phyloP scores from a whole-genome alignment of 176 grass and related monocot genomes.

The Oryza coarctata region DNA sequence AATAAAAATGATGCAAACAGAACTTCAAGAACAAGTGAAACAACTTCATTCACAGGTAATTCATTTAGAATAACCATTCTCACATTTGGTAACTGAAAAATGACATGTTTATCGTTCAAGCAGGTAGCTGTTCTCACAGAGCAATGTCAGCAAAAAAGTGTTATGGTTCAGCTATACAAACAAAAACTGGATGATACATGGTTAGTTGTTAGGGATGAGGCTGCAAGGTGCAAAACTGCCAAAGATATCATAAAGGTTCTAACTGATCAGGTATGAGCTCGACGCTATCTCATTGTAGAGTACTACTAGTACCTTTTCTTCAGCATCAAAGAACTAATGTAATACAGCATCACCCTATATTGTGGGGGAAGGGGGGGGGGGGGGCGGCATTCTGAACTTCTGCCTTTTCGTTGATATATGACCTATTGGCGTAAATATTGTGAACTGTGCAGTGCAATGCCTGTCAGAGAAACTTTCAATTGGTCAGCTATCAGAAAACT shows the following conservation, averaged over 20 bases:
- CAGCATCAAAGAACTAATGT: not conserved
- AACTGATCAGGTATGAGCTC: constrained; percentile 60
- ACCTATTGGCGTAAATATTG: constrained; percentile 8
- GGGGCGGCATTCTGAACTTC: not conserved
- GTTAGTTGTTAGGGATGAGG: constrained; percentile 78
- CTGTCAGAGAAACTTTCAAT: constrained; percentile 52
- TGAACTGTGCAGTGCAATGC: constrained; percentile 46
- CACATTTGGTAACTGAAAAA: constrained; percentile 12
- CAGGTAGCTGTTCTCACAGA: constrained; percentile 58
- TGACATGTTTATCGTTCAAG: constrained; percentile 23
- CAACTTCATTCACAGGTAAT: constrained; percentile 71
- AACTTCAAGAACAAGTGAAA: constrained; percentile 66
- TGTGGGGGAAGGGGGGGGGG: no score
- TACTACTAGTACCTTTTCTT: constrained; percentile 2
- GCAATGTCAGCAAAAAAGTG: constrained; percentile 65
- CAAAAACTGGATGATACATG: constrained; percentile 83
- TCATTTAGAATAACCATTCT: not conserved
- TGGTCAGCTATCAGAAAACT: constrained; percentile 9
- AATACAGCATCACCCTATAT: not conserved
- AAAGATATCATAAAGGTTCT: constrained; percentile 84
- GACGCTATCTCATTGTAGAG: not conserved
- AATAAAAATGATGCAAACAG: constrained; percentile 48
- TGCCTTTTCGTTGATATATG: not conserved
- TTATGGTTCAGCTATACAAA: constrained; percentile 64
- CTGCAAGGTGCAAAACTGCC: constrained; percentile 79